These are phyloP conservation scores for Neurospora sp. DNA, from an alignment of 495 filamentous ascomycete genomes.

Conservation along the genomic window DNA sequence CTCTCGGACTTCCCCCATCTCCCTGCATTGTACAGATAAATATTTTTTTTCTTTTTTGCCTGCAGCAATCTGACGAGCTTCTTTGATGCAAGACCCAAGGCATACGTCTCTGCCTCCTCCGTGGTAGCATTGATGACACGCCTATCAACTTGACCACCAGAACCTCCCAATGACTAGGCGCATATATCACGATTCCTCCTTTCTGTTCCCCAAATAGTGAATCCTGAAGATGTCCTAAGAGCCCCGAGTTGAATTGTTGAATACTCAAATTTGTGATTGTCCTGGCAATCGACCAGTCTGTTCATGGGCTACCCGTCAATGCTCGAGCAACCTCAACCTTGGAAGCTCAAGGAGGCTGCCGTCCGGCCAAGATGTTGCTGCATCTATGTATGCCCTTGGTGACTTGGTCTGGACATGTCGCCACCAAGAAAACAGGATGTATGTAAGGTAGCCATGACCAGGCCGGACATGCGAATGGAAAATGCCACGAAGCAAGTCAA, in stretches of 20 bases:
- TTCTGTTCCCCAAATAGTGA: background rate
- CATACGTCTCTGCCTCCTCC: background rate
- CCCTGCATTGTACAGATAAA: background rate
- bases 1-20: background rate
- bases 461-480: background rate
- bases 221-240: no score
- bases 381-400: background rate
- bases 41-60: background rate
- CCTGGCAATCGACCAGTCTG: background rate
- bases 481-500: background rate
- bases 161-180: background rate
- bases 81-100: background rate
- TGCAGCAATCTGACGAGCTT: background rate
- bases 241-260: no score
- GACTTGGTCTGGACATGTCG: background rate
- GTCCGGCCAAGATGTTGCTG: background rate
- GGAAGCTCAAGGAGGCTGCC: background rate
- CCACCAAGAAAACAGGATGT: background rate
- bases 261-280: background rate
- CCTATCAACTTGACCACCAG: background rate
- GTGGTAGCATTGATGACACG: background rate
- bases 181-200: background rate
- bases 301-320: no score
- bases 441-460: background rate
- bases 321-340: background rate